phyloP scores from a whole-genome alignment of 2,329 filamentous ascomycete species.

The Westerdykella aurantiaca region DNA sequence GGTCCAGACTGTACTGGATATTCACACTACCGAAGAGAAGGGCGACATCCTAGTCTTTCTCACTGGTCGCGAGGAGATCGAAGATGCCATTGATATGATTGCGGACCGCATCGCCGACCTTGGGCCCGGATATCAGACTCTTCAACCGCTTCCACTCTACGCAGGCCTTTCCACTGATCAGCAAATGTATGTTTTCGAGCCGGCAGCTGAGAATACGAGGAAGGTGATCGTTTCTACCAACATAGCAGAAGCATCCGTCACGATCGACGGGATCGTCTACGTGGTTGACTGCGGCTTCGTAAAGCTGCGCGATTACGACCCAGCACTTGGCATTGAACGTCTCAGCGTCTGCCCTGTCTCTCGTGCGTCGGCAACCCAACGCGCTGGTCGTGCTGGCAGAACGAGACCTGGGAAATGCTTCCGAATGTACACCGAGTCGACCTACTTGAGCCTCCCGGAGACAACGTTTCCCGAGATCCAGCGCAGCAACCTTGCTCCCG shows the following conservation, averaged over 20 bases:
- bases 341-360: conserved; percentile 77
- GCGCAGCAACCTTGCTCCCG: conserved; percentile 80
- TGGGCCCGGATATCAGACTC: conserved; percentile 51
- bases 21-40: conserved; percentile 71
- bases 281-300: conserved; percentile 89
- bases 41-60: conserved; percentile 90
- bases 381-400: conserved; percentile 82
- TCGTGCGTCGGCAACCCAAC: conserved; percentile 86
- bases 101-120: conserved; percentile 64
- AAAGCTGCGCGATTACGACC: conserved; percentile 78
- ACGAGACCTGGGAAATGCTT: conserved; percentile 92
- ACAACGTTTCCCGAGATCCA: conserved; percentile 85
- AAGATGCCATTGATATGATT: conserved; percentile 71
- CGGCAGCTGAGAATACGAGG: conserved; percentile 70
- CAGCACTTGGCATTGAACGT: conserved; percentile 78
- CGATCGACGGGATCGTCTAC: conserved; percentile 88
- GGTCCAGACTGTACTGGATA: conserved; percentile 77
- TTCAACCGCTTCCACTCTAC: conserved; percentile 76
- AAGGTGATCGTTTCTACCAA: conserved; percentile 95
- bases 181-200: conserved; percentile 92
- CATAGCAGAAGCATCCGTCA: conserved; percentile 93
- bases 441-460: conserved; percentile 60
- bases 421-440: conserved; percentile 76
- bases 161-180: conserved; percentile 84
- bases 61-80: conserved; percentile 90